These are phyloP conservation scores for Vitis hybrid DNA, from an alignment of 177 flowering plant species.

Conservation along the genomic window DNA sequence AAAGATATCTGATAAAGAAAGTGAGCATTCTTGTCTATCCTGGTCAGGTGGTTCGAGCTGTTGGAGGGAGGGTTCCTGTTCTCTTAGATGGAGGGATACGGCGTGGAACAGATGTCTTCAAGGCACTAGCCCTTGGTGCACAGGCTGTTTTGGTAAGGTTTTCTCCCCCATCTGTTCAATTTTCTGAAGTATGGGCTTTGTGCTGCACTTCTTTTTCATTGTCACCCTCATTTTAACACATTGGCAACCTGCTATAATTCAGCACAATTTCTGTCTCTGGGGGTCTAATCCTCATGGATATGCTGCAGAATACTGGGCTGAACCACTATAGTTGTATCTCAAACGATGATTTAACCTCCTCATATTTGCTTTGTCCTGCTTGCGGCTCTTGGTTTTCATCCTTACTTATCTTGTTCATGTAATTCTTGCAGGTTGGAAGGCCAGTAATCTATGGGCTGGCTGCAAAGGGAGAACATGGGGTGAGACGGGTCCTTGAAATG, in stretches of 20 bases:
- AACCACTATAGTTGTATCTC: too few relatives aligned
- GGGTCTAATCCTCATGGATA: too few relatives aligned
- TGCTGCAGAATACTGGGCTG: too few relatives aligned
- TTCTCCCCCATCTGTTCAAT: background rate
- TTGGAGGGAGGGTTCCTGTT: constrained; percentile 69
- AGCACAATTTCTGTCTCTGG: too few relatives aligned
- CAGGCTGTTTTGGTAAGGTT: constrained; percentile 67
- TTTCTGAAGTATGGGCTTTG: background rate
- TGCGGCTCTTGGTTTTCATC: too few relatives aligned
- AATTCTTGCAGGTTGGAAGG: constrained; percentile 61
- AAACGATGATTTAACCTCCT: too few relatives aligned
- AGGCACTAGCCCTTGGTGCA: constrained; percentile 89
- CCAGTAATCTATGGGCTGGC: constrained; percentile 70
- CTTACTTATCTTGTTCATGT: too few relatives aligned
- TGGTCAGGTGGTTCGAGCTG: constrained; percentile 66
- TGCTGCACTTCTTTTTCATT: too few relatives aligned
- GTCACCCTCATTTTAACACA: too few relatives aligned
- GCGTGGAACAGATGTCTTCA: constrained; percentile 84
- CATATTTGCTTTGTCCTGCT: too few relatives aligned
- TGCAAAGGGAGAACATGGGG: constrained; percentile 68
- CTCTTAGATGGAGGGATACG: constrained; percentile 80
- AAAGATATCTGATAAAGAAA: background rate
- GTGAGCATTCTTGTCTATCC: background rate
- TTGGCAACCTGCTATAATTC: too few relatives aligned
- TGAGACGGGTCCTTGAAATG: constrained; percentile 49